Conservation (phyloP, 495 filamentous ascomycete genomes). For the Podospora anserina region DNA sequence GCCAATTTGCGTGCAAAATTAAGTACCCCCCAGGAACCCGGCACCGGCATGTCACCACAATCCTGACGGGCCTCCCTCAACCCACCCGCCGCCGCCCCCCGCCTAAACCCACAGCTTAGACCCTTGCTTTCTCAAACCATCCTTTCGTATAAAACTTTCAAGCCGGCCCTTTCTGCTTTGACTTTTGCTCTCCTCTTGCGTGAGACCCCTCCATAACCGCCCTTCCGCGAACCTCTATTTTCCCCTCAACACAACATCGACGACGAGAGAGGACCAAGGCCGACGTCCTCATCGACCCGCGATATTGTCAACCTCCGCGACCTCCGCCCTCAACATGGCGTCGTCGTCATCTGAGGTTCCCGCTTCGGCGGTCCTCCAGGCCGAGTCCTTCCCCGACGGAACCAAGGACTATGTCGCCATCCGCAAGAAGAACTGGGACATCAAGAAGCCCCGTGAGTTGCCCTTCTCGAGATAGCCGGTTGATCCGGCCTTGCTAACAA, state of each 20-base stretch:
- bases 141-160: constrained; percentile 29
- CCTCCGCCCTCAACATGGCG: constrained; percentile 38
- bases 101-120: constrained; percentile 23
- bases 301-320: constrained; percentile 11
- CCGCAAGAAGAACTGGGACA: constrained; percentile 44
- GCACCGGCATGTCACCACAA: constrained; percentile 14
- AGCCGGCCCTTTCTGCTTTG: constrained; percentile 15
- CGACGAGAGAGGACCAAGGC: constrained; percentile 13
- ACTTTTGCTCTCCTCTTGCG: constrained; percentile 9
- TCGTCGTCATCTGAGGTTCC: constrained; percentile 34
- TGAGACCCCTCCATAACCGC: constrained; percentile 4
- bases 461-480: background rate
- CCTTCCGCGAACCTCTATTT: background rate
- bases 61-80: constrained; percentile 13
- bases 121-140: constrained; percentile 1
- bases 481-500: constrained; percentile 11
- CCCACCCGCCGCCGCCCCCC: constrained; percentile 16
- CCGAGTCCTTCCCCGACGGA: constrained; percentile 45
- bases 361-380: constrained; percentile 25
- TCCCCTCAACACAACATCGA: constrained; percentile 10
- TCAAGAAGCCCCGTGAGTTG: constrained; percentile 42
- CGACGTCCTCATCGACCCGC: constrained; percentile 5
- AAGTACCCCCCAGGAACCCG: constrained; percentile 8
- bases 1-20: background rate
- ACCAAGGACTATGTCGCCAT: constrained; percentile 49